Conservation (phyloP, 2,329 filamentous ascomycete genomes). For the Bipolaris victoriae region DNA sequence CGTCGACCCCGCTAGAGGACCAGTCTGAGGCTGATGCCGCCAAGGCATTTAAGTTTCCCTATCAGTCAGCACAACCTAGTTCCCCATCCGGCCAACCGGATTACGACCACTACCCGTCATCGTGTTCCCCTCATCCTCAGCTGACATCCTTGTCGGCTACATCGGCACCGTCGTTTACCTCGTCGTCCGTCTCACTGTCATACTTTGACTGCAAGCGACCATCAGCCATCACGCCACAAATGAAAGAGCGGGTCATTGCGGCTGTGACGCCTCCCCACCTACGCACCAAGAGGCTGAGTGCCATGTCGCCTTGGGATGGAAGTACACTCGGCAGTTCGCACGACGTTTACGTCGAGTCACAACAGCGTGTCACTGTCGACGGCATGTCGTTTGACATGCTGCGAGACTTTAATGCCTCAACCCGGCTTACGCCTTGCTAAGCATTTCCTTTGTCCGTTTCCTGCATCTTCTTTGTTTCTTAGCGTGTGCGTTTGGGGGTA, state of each 20-base stretch:
- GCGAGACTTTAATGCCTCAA: constrained; percentile 34
- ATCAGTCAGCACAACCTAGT: constrained; percentile 18
- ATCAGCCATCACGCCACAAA: constrained; percentile 27
- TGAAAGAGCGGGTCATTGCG: constrained; percentile 40
- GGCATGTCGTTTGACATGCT: constrained; percentile 48
- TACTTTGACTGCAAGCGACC: constrained; percentile 45
- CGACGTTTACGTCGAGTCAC: constrained; percentile 41
- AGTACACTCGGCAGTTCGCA: constrained; percentile 37
- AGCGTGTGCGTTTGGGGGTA: constrained; percentile 20
- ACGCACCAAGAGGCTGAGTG: constrained; percentile 32
- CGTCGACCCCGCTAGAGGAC: constrained; percentile 38
- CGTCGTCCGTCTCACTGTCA: constrained; percentile 29
- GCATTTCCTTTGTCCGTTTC: not conserved
- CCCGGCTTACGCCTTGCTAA: constrained; percentile 35
- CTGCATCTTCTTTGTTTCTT: constrained; percentile 16
- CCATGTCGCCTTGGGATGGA: constrained; percentile 45
- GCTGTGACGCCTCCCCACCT: constrained; percentile 36
- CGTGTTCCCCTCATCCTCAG: constrained; percentile 33
- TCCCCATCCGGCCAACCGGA: constrained; percentile 19
- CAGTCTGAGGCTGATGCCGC: constrained; percentile 28
- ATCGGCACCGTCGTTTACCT: constrained; percentile 42
- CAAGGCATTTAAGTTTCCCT: constrained; percentile 31
- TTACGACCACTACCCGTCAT: constrained; percentile 33
- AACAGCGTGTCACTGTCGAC: constrained; percentile 42
- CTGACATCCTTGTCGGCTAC: constrained; percentile 42